Conservation (phyloP, 179 eudicot species). For the Heliamphora pulchella region DNA sequence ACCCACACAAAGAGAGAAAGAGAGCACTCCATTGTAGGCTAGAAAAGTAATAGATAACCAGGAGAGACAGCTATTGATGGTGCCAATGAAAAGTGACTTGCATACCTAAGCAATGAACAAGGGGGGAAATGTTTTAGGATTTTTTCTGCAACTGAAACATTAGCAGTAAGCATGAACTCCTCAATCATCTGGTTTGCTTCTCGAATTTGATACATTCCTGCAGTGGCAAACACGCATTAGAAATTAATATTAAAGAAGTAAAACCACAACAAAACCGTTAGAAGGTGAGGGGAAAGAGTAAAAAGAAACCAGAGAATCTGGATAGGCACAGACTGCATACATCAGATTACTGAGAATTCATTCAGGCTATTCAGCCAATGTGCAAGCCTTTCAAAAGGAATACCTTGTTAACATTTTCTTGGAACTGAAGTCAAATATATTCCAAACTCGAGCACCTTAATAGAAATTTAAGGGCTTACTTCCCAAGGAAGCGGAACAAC, state of each 20-base stretch:
- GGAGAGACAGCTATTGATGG: constrained; percentile 3
- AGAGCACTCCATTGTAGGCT: neutral
- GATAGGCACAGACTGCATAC: neutral
- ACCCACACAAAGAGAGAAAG: neutral
- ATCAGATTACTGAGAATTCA: constrained; percentile 6
- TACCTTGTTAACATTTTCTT: neutral
- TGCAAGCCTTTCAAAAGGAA: neutral
- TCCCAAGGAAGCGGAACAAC: neutral
- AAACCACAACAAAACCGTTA: constrained; percentile 1
- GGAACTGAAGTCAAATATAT: neutral
- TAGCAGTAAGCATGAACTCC: constrained; percentile 99
- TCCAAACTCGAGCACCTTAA: neutral
- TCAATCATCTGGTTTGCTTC: constrained; percentile 99
- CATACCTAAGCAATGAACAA: constrained; percentile 80
- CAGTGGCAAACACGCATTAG: constrained; percentile 15
- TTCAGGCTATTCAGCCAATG: neutral
- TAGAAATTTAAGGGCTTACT: neutral
- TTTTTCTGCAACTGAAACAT: constrained; percentile 81
- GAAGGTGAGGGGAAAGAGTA: neutral
- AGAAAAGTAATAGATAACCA: neutral
- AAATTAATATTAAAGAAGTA: neutral
- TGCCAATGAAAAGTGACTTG: neutral
- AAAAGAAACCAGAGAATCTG: neutral
- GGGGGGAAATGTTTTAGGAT: constrained; percentile 65
- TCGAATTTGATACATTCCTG: constrained; percentile 99